These are phyloP conservation scores for Selenicereus undatus DNA, from an alignment of 148 eudicot genomes.

Conservation along the genomic window DNA sequence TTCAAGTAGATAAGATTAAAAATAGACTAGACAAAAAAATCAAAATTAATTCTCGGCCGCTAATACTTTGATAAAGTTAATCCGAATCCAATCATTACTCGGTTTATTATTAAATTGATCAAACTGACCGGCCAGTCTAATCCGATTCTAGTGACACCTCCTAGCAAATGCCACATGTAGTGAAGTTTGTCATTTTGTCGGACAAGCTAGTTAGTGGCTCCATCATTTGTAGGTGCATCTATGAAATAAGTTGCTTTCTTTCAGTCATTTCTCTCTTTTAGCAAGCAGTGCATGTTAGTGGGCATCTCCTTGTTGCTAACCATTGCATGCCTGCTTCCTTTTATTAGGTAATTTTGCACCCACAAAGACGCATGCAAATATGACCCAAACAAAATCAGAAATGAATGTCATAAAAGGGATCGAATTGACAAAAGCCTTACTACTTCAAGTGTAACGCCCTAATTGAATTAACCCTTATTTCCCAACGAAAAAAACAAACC, in stretches of 20 bases:
- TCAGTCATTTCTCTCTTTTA: conserved; percentile 10
- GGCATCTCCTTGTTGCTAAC: background rate
- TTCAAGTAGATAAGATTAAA: too few species aligned
- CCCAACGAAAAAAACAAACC: too few species aligned
- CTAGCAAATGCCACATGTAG: background rate
- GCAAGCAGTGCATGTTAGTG: conserved; percentile 19
- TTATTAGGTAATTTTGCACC: too few species aligned
- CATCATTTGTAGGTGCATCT: background rate
- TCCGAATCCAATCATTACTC: background rate
- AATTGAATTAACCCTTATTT: too few species aligned
- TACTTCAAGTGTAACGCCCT: too few species aligned
- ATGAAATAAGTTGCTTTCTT: conserved; percentile 7
- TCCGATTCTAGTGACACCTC: background rate
- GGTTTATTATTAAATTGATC: background rate
- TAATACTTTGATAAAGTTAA: background rate
- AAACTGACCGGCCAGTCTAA: background rate
- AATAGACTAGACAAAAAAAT: background rate
- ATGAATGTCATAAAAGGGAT: too few species aligned
- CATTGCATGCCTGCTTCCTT: background rate
- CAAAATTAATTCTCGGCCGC: background rate
- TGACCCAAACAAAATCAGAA: too few species aligned
- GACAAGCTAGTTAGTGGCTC: background rate
- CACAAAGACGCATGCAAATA: too few species aligned
- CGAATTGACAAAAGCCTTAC: too few species aligned
- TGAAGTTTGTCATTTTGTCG: background rate